Conservation (phyloP, 805 yeast genomes). For the Diddensiella santjacobensis region DNA sequence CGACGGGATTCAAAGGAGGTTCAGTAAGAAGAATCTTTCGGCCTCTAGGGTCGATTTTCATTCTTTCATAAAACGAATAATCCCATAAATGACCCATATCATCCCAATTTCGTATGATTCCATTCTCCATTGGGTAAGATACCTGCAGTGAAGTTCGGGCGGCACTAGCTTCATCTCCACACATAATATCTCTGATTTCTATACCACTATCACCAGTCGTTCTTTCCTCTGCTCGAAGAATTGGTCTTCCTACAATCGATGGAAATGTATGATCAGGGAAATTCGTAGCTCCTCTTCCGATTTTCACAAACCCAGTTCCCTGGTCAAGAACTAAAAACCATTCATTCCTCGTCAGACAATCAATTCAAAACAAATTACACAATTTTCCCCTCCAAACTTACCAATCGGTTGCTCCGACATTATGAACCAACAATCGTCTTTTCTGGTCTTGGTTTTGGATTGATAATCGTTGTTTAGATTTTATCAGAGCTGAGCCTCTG, state of each 20-base stretch:
- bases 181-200: conserved; percentile 93
- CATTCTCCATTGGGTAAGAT: conserved; percentile 98
- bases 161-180: conserved; percentile 91
- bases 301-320: conserved; percentile 97
- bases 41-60: conserved; percentile 71
- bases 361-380: neutral
- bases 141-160: conserved; percentile 87
- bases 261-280: conserved; percentile 97
- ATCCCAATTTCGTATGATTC: conserved; percentile 95
- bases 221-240: conserved; percentile 93
- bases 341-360: neutral
- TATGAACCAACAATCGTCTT: too few species aligned
- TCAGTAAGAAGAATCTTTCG: conserved; percentile 86
- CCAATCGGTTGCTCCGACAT: conserved; percentile 35
- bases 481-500: too few species aligned
- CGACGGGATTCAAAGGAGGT: conserved; percentile 96
- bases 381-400: conserved; percentile 17
- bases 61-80: conserved; percentile 88
- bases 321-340: conserved; percentile 73
- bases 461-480: too few species aligned
- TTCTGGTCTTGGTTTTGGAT: too few species aligned
- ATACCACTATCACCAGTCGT: conserved; percentile 36
- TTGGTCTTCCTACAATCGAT: conserved; percentile 96
- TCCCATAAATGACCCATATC: conserved; percentile 99
- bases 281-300: conserved; percentile 94